Conservation (phyloP, 1,284 basidiomycete species). For the Sanghuangporus weigelae region DNA sequence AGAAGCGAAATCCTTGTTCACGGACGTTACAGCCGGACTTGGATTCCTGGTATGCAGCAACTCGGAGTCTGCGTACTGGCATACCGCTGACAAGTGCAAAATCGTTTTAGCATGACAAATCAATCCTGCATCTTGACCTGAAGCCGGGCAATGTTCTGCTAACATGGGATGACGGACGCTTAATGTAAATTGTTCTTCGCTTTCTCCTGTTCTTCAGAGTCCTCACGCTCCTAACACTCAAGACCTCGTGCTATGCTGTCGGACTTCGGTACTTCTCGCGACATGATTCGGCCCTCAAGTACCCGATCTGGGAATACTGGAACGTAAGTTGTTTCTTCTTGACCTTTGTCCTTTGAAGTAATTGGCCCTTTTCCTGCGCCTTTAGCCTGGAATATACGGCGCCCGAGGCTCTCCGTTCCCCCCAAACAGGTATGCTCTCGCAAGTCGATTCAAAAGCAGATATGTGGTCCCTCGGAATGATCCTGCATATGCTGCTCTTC, state of each 20-base stretch:
- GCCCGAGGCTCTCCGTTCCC: constrained; percentile 79
- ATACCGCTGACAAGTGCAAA: background rate
- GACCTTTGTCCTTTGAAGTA: constrained; percentile 1
- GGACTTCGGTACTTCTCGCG: constrained; percentile 91
- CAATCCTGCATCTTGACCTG: constrained; percentile 86
- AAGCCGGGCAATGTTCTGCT: constrained; percentile 92
- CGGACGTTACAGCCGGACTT: constrained; percentile 74
- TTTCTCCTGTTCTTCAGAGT: background rate
- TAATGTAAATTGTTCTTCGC: constrained; percentile 50
- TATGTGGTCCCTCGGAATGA: constrained; percentile 89
- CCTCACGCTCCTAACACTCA: background rate
- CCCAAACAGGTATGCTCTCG: constrained; percentile 56
- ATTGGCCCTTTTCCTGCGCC: constrained; percentile 14
- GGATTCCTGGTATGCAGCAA: constrained; percentile 66
- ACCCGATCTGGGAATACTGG: constrained; percentile 87
- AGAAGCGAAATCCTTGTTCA: constrained; percentile 73
- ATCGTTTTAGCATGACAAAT: constrained; percentile 64
- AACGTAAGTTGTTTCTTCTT: constrained; percentile 58
- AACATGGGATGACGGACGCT: constrained; percentile 85
- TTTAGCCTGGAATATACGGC: constrained; percentile 75
- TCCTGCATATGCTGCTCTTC: constrained; percentile 87
- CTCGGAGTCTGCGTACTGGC: background rate
- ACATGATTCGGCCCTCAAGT: constrained; percentile 69
- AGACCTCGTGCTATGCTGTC: constrained; percentile 86
- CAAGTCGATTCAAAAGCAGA: constrained; percentile 86